phyloP scores from a whole-genome alignment of 2,329 filamentous ascomycete genomes.

The Fusarium tanahbumbuense region DNA sequence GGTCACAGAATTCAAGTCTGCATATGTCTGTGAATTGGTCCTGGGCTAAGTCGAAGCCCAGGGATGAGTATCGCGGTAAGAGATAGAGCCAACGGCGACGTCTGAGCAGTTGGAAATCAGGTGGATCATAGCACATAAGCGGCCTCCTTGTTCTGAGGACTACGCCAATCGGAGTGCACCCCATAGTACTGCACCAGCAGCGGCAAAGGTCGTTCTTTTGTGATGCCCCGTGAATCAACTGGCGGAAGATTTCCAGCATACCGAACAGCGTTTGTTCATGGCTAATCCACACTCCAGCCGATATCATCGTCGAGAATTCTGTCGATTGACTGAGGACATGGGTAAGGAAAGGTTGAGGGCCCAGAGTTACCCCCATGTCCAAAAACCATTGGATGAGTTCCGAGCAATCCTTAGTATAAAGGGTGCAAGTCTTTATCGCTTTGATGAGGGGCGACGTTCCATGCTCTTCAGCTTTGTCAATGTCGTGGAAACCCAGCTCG shows the following conservation, averaged over 20 bases:
- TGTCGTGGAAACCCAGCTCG: rapidly evolving
- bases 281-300: rapidly evolving
- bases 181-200: neutral
- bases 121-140: too few species aligned
- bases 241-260: rapidly evolving
- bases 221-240: neutral
- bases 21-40: rapidly evolving
- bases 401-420: rapidly evolving
- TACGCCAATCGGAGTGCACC: neutral
- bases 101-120: too few species aligned
- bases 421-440: rapidly evolving
- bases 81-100: neutral
- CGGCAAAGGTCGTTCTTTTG: too few species aligned
- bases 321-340: rapidly evolving
- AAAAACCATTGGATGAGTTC: neutral
- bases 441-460: rapidly evolving
- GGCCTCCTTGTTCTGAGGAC: too few species aligned
- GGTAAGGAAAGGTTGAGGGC: rapidly evolving
- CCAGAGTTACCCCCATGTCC: rapidly evolving
- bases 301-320: rapidly evolving
- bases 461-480: rapidly evolving
- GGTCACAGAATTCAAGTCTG: neutral
- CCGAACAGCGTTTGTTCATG: rapidly evolving
- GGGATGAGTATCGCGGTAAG: neutral
- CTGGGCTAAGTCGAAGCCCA: rapidly evolving